These are phyloP conservation scores for Chlamydomonas sp. DNA, from an alignment of 139 green algal species.

Conservation along the genomic window DNA sequence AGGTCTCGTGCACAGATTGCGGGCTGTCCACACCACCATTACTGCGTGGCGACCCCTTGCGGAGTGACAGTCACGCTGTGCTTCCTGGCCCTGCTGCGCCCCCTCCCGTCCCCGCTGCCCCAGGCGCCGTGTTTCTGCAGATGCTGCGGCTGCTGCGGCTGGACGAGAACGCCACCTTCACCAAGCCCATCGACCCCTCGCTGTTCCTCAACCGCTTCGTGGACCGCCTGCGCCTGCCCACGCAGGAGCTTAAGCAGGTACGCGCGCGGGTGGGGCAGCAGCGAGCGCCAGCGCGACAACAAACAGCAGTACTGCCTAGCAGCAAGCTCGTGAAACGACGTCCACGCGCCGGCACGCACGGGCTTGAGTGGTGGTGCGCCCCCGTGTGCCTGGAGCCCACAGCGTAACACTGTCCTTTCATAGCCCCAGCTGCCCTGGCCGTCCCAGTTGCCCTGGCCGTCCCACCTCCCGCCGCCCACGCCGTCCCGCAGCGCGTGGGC, in stretches of 20 bases:
- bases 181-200: constrained; percentile 91
- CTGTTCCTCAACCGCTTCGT: constrained; percentile 97
- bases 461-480: neutral
- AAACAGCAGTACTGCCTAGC: too few relatives aligned
- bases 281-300: too few relatives aligned
- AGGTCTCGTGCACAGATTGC: too few relatives aligned
- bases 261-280: neutral
- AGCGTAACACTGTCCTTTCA: too few relatives aligned
- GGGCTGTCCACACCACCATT: too few relatives aligned
- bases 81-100: constrained; percentile 55
- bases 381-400: too few relatives aligned
- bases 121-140: constrained; percentile 90
- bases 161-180: constrained; percentile 87
- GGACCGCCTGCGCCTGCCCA: constrained; percentile 66
- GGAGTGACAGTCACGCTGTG: too few relatives aligned
- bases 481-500: constrained; percentile 55
- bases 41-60: too few relatives aligned
- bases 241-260: constrained; percentile 22
- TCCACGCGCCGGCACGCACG: too few relatives aligned
- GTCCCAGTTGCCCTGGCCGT: neutral
- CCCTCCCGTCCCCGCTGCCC: constrained; percentile 47
- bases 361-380: too few relatives aligned
- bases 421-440: neutral
- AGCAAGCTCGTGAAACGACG: too few relatives aligned
- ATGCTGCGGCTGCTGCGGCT: constrained; percentile 90